Evolutionary conservation across 2,329 filamentous ascomycete species (phyloP).

Genomic region (Penicillium freii): DNA sequence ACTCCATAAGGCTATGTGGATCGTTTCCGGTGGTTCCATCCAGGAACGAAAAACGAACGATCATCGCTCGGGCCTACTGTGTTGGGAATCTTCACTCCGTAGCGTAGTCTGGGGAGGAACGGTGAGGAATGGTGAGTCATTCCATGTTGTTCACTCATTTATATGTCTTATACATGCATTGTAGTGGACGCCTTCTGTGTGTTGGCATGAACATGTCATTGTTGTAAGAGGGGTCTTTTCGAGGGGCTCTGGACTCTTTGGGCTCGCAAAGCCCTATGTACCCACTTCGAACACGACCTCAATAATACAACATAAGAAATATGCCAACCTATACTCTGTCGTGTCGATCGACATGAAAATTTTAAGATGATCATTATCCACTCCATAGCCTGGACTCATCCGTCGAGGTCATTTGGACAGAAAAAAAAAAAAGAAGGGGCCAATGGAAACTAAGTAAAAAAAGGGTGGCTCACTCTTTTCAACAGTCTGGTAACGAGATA

Average conservation of each 20-base stretch:
- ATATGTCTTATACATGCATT: background rate
- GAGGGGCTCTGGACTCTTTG: background rate
- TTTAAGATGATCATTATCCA: background rate
- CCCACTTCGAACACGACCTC: background rate
- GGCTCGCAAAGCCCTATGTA: background rate
- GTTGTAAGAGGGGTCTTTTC: background rate
- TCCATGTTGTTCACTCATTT: background rate
- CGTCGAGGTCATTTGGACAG: background rate
- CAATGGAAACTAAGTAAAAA: background rate
- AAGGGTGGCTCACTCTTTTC: background rate
- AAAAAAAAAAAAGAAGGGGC: background rate
- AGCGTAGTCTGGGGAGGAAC: constrained; percentile 9
- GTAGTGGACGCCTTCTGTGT: background rate
- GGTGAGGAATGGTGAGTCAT: constrained; percentile 14
- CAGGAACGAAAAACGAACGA: constrained; percentile 9
- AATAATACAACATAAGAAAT: background rate
- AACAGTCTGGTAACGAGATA: no score
- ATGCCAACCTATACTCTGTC: background rate
- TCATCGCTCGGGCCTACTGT: constrained; percentile 11
- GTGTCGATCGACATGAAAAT: background rate
- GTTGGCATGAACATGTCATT: background rate
- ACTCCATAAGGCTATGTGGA: background rate
- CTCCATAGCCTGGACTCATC: background rate
- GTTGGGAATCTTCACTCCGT: background rate
- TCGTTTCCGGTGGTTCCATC: background rate